Conservation (phyloP, 2,329 filamentous ascomycete genomes). For the Nothophaeocryptopus gaeumannii region DNA sequence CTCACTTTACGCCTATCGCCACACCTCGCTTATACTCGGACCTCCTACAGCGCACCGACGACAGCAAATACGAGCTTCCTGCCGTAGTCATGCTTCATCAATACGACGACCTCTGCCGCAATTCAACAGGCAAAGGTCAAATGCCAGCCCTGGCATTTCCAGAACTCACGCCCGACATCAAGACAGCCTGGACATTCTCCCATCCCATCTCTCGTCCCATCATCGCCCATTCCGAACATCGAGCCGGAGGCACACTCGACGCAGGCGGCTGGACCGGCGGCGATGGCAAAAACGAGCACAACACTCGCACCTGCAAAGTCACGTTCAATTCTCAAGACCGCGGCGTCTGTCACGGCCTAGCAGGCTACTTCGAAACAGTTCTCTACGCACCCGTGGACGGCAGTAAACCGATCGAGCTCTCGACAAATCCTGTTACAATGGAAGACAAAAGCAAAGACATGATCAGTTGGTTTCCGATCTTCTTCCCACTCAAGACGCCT, state of each 20-base stretch:
- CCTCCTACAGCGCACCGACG: constrained; percentile 60
- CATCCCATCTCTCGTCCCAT: constrained; percentile 67
- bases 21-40: constrained; percentile 84
- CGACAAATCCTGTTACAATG: constrained; percentile 88
- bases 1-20: constrained; percentile 87
- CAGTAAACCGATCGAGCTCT: constrained; percentile 71
- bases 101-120: constrained; percentile 72
- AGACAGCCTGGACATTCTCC: constrained; percentile 75
- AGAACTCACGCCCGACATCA: constrained; percentile 50
- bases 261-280: constrained; percentile 72
- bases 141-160: constrained; percentile 11
- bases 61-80: constrained; percentile 79
- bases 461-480: constrained; percentile 99
- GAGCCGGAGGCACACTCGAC: constrained; percentile 62
- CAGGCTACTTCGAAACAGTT: constrained; percentile 95
- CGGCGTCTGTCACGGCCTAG: constrained; percentile 85
- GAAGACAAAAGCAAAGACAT: constrained; percentile 91
- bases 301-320: constrained; percentile 73
- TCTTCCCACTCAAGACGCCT: constrained; percentile 91
- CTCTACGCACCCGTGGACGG: constrained; percentile 60
- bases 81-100: constrained; percentile 93
- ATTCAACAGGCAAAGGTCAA: background rate
- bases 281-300: constrained; percentile 86
- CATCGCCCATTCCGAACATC: constrained; percentile 54
- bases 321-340: constrained; percentile 74